phyloP scores from a whole-genome alignment of 2,329 filamentous ascomycete genomes.

The Microcera coccophila region DNA sequence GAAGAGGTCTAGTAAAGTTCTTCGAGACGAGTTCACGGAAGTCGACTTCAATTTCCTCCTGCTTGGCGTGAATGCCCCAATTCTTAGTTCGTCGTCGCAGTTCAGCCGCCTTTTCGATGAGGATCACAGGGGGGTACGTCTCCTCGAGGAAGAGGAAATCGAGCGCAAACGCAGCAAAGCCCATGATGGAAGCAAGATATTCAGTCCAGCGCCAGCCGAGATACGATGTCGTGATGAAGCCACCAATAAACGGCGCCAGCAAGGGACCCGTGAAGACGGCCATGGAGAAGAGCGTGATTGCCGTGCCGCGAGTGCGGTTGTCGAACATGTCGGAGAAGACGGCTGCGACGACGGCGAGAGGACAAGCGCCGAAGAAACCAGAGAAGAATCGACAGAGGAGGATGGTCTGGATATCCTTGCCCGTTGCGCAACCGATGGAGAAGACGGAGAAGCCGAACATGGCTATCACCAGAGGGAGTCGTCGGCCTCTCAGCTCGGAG shows the following conservation, averaged over 20 bases:
- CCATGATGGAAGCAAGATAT: conserved; percentile 61
- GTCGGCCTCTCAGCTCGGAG: conserved; percentile 66
- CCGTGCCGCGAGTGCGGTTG: conserved; percentile 55
- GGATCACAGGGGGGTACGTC: conserved; percentile 65
- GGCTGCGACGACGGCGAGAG: conserved; percentile 64
- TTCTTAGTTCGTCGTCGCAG: conserved; percentile 61
- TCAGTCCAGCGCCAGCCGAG: conserved; percentile 73
- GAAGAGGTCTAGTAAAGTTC: conserved; percentile 63
- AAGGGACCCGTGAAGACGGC: conserved; percentile 62
- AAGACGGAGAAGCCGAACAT: conserved; percentile 70
- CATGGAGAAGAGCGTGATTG: conserved; percentile 44
- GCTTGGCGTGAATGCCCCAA: conserved; percentile 68
- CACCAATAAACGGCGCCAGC: conserved; percentile 64
- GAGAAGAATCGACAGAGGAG: conserved; percentile 69
- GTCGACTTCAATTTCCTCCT: conserved; percentile 68
- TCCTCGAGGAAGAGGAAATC: conserved; percentile 63
- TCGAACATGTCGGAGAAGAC: conserved; percentile 71
- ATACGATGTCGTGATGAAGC: conserved; percentile 59
- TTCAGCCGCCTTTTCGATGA: conserved; percentile 58
- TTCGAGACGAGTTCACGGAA: conserved; percentile 59
- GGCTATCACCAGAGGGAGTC: conserved; percentile 55
- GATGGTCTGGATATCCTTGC: conserved; percentile 65
- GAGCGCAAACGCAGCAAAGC: conserved; percentile 55
- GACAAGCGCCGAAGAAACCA: conserved; percentile 68
- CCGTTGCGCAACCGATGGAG: conserved; percentile 60